A percentile compares a stretch with the other conserved stretches of the same genome.
Evolutionary conservation across 1,139 yeast species (phyloP).

Genomic region (Geotrichum candidum): DNA sequence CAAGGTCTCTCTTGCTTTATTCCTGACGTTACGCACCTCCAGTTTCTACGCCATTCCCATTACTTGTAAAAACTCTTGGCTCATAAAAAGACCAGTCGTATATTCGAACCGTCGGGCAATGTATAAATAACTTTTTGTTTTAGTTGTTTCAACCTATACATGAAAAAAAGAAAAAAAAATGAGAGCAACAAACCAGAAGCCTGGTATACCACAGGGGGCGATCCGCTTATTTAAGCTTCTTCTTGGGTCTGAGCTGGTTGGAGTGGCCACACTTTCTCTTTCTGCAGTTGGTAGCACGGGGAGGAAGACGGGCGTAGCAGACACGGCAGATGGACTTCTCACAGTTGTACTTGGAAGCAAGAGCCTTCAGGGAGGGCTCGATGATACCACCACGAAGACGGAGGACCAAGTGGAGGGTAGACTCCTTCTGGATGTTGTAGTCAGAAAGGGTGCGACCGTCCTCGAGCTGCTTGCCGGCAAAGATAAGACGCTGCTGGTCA

Average conservation of each 20-base stretch:
- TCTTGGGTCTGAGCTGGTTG: slow-evolving; percentile 99
- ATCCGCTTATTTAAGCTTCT: slow-evolving; percentile 86
- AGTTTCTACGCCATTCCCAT: too few relatives aligned
- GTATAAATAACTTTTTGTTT: background rate
- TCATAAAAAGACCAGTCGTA: background rate
- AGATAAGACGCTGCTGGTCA: slow-evolving; percentile 89
- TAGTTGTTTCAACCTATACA: background rate
- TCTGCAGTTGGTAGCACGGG: slow-evolving; percentile 99
- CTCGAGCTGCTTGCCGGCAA: slow-evolving; percentile 92
- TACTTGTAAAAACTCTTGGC: background rate
- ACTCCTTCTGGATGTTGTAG: slow-evolving; percentile 94
- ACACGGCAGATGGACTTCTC: slow-evolving; percentile 98
- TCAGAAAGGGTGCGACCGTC: slow-evolving; percentile 90
- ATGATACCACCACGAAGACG: slow-evolving; percentile 95
- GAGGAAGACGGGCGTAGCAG: slow-evolving; percentile 99
- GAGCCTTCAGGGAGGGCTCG: slow-evolving; percentile 98
- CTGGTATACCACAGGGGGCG: background rate
- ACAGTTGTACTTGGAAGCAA: slow-evolving; percentile 99
- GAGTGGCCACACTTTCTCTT: slow-evolving; percentile 99
- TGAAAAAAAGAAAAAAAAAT: background rate
- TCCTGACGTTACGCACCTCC: too few relatives aligned
- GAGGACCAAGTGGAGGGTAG: slow-evolving; percentile 78
- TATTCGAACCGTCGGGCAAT: background rate
- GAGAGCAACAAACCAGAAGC: slow-evolving; percentile 1
- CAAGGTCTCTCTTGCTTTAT: too few relatives aligned